These are phyloP conservation scores for Ganoderma boninense DNA, from an alignment of 1,284 basidiomycete genomes.

Conservation along the genomic window DNA sequence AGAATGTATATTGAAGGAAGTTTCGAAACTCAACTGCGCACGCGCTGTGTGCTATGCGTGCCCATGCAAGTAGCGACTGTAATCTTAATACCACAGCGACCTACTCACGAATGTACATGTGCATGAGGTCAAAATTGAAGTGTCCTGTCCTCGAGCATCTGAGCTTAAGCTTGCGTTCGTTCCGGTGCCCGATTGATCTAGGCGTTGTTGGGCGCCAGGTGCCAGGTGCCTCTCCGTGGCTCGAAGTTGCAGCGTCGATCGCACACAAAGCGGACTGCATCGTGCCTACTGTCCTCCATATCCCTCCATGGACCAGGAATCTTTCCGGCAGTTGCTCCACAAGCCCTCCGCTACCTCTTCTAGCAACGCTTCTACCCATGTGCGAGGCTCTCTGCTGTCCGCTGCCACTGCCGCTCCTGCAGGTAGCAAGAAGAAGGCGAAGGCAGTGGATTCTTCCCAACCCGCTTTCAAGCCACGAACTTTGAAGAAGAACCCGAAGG, in stretches of 20 bases:
- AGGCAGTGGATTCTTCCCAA: conserved; percentile 36
- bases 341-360: conserved; percentile 23
- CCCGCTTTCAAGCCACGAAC: conserved; percentile 80
- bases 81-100: too few relatives aligned
- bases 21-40: not conserved
- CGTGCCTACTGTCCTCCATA: not conserved
- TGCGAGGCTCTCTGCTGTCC: conserved; percentile 36
- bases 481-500: conserved; percentile 62
- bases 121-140: too few relatives aligned
- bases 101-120: too few relatives aligned
- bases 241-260: not conserved
- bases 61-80: too few relatives aligned
- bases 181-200: too few relatives aligned
- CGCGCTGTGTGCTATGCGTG: not conserved
- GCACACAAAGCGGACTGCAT: not conserved
- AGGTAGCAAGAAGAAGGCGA: conserved; percentile 35
- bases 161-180: too few relatives aligned
- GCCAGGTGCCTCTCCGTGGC: not conserved
- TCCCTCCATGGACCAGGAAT: conserved; percentile 43
- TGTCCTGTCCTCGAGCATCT: too few relatives aligned
- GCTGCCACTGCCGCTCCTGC: conserved; percentile 16
- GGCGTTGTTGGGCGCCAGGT: not conserved
- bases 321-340: conserved; percentile 48
- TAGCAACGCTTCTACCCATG: conserved; percentile 18
- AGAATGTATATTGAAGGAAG: conserved; percentile 33